These are phyloP conservation scores for Dioscorea dumetorum DNA, from an alignment of 106 monocot species.

Conservation along the genomic window DNA sequence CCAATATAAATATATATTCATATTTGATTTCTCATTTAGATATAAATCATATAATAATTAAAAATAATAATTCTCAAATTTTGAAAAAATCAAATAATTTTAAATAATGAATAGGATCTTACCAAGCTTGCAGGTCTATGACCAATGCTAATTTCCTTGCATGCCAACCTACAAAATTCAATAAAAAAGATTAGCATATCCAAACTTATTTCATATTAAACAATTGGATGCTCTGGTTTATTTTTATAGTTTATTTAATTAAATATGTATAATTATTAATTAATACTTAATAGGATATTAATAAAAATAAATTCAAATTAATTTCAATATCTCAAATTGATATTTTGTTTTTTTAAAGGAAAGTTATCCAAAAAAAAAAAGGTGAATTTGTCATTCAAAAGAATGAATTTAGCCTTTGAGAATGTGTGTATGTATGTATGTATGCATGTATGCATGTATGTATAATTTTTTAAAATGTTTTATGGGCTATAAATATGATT, in stretches of 20 bases:
- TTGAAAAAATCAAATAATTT: background rate
- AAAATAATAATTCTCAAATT: background rate
- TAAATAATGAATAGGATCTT: constrained; percentile 2
- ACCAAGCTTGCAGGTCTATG: constrained; percentile 58
- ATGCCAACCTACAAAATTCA: constrained; percentile 52
- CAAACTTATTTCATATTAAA: background rate
- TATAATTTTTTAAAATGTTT: no score
- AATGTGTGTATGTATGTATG: no score
- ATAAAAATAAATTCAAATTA: background rate
- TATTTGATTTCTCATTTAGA: background rate
- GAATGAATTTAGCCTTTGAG: no score
- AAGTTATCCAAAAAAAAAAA: no score
- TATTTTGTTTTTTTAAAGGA: no score
- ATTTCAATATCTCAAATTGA: background rate
- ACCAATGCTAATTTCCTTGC: constrained; percentile 81
- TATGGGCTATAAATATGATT: no score
- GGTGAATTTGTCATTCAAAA: no score
- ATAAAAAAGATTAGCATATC: background rate
- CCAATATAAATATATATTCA: background rate
- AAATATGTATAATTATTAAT: background rate
- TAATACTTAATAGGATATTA: background rate
- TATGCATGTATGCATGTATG: no score
- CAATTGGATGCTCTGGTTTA: background rate
- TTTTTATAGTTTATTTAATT: background rate
- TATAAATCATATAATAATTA: no score